These are phyloP conservation scores for Nicotiana tabacum DNA, from an alignment of 257 asterid genomes.

Conservation along the genomic window DNA sequence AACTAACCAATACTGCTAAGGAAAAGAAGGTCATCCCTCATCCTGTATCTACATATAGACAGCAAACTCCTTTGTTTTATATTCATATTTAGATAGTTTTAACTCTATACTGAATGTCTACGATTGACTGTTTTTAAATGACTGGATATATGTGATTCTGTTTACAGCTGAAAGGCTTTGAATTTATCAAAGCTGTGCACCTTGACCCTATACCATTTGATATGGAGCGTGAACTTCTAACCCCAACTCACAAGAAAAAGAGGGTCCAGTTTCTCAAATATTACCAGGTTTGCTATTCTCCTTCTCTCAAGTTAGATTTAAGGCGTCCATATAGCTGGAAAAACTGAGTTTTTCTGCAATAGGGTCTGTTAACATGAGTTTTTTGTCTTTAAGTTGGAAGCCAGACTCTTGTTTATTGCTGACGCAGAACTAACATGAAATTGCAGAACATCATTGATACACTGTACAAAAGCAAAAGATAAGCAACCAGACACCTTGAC, in stretches of 20 bases:
- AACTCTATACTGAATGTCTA: not conserved
- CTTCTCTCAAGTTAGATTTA: not conserved
- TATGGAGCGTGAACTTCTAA: slow-evolving; percentile 77
- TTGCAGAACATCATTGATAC: slow-evolving; percentile 56
- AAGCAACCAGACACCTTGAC: slow-evolving; percentile 12
- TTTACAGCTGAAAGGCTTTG: slow-evolving; percentile 74
- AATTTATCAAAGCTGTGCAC: slow-evolving; percentile 55
- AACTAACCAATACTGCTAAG: slow-evolving; percentile 49
- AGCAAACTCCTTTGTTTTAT: not conserved
- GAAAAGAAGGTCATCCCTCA: slow-evolving; percentile 54
- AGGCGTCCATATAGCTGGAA: not conserved
- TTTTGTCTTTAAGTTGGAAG: not conserved
- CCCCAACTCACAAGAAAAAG: slow-evolving; percentile 85
- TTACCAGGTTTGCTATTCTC: slow-evolving; percentile 48
- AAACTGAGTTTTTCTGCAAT: not conserved
- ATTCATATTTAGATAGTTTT: not conserved
- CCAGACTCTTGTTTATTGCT: slow-evolving; percentile 1
- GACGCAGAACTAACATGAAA: slow-evolving; percentile 10
- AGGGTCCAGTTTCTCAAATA: slow-evolving; percentile 52
- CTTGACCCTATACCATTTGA: slow-evolving; percentile 68
- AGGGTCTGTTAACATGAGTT: not conserved
- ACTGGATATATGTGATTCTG: not conserved
- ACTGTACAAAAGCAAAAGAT: slow-evolving; percentile 50
- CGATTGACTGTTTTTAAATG: not conserved
- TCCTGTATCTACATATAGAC: not conserved